Evolutionary conservation across 352 stramenopile species (phyloP).

Genomic region (Thraustochytrium striatum): DNA sequence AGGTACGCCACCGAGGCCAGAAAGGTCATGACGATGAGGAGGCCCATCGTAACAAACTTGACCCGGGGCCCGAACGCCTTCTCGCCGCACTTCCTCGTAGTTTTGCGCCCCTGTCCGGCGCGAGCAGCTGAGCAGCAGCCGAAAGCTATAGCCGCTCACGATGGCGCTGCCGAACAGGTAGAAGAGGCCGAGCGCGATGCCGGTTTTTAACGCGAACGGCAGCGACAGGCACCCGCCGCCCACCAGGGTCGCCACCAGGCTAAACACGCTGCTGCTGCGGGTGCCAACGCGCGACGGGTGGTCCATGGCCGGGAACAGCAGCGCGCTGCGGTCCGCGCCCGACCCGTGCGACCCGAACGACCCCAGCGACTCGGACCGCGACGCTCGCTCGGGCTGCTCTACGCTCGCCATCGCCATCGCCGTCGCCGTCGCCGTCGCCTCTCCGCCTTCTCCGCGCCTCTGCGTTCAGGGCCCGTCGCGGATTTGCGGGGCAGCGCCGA

Average conservation of each 20-base stretch:
- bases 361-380: not conserved
- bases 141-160: constrained; percentile 31
- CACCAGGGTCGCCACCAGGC: constrained; percentile 79
- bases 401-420: no score
- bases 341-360: constrained; percentile 4
- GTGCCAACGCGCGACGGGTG: constrained; percentile 20
- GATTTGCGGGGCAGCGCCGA: no score
- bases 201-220: constrained; percentile 66
- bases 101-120: constrained; percentile 31
- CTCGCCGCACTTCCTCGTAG: constrained; percentile 45
- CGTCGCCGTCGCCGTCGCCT: no score
- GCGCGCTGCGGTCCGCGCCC: not conserved
- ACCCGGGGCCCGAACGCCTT: constrained; percentile 2
- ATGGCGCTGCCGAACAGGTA: constrained; percentile 51
- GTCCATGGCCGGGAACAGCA: constrained; percentile 33
- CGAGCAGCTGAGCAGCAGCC: constrained; percentile 27
- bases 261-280: constrained; percentile 69
- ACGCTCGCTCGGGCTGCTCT: no score
- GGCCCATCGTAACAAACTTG: constrained; percentile 43
- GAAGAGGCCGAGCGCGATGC: constrained; percentile 49
- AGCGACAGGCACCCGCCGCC: constrained; percentile 74
- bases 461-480: no score
- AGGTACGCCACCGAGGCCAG: constrained; percentile 41
- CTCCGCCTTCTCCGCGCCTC: no score
- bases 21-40: constrained; percentile 48